These are phyloP conservation scores for Wickerhamiella vanderwaltii DNA, from an alignment of 805 yeast species.

Conservation along the genomic window DNA sequence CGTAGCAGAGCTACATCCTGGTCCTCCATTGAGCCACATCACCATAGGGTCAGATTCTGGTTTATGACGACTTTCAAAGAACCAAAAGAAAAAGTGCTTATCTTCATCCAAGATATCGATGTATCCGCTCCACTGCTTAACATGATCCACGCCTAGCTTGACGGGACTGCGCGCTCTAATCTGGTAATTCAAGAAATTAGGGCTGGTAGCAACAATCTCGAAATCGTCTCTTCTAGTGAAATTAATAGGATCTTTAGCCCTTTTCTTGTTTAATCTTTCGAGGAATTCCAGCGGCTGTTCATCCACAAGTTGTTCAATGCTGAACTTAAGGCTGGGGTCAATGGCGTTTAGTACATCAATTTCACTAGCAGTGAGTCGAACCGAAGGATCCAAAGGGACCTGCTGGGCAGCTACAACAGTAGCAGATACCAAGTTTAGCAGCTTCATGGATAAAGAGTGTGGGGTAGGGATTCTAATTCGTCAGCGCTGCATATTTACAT, in stretches of 20 bases:
- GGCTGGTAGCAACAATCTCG: conserved; percentile 5
- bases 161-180: conserved; percentile 56
- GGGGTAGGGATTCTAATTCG: too few species aligned
- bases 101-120: conserved; percentile 69
- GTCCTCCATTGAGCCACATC: conserved; percentile 92
- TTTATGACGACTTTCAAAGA: conserved; percentile 72
- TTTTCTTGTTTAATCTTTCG: background rate
- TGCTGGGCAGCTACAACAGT: too few species aligned
- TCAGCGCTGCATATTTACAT: too few species aligned
- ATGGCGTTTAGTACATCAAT: background rate
- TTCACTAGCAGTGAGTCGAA: too few species aligned
- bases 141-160: conserved; percentile 65
- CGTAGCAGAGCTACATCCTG: conserved; percentile 90
- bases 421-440: too few species aligned
- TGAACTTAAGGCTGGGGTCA: background rate
- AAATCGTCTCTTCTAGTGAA: background rate
- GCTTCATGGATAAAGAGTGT: too few species aligned
- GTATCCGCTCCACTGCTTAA: conserved; percentile 68
- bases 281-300: background rate
- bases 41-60: conserved; percentile 76
- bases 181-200: conserved; percentile 31
- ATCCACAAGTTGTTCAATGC: background rate
- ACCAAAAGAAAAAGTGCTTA: conserved; percentile 90
- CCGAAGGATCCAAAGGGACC: too few species aligned
- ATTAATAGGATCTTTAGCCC: background rate